Percentiles rank a stretch among this genome's conserved stretches.
These are phyloP conservation scores for Zymoseptoria tritici DNA, from an alignment of 2,329 filamentous ascomycete species.

Conservation along the genomic window DNA sequence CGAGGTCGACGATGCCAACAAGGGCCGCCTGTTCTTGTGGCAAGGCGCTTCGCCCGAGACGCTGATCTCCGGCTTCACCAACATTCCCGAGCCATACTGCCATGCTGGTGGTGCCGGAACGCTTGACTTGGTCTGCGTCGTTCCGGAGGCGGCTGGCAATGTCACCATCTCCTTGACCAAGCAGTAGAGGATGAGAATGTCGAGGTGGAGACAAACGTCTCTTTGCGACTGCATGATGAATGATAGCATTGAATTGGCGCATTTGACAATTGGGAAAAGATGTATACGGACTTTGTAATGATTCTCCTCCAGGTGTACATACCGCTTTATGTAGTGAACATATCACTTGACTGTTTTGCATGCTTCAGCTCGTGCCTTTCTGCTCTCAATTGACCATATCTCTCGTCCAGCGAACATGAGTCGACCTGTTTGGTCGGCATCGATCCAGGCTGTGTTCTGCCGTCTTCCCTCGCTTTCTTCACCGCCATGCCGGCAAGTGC, in stretches of 20 bases:
- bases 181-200: not conserved
- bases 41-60: conserved; percentile 3
- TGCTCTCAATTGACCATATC: no score
- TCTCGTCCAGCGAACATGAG: no score
- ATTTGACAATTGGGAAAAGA: not conserved
- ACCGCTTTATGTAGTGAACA: no score
- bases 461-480: no score
- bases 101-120: not conserved
- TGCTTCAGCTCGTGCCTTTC: no score
- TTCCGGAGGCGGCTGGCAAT: not conserved
- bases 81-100: conserved; percentile 6
- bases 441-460: no score
- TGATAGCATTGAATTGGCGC: not conserved
- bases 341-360: no score
- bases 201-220: not conserved
- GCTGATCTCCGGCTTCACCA: not conserved
- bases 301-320: no score
- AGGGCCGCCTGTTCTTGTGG: conserved; percentile 8
- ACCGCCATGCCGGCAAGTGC: no score
- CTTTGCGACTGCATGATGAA: not conserved
- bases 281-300: no score
- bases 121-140: conserved; percentile 2
- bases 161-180: not conserved
- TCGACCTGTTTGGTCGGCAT: no score
- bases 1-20: not conserved